Evolutionary conservation across 2,329 filamentous ascomycete species (phyloP), one percentile per base, ranked within the genome.

Genomic region (Tolypocladium pustulatum): DNA sequence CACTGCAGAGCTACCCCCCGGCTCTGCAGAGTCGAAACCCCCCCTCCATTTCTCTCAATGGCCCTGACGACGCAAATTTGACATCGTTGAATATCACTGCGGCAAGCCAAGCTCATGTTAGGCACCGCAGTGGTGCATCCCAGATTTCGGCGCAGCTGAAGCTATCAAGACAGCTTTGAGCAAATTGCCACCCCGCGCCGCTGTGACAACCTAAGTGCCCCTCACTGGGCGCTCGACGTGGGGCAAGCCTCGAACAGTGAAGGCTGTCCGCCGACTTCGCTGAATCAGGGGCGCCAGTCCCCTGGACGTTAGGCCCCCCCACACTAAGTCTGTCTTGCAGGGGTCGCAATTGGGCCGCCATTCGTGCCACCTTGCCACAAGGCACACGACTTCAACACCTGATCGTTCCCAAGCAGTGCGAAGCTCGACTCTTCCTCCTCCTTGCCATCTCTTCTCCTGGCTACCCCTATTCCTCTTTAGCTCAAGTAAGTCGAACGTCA

Each of bases 341-440:
- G 65, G 58, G 62, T 60, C 46, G 41, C 57, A 27, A 56, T 65
- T 68, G 60, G 67, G 61, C 61, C 37, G 36, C 57, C 43, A 53
- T 65, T 67, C 60, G 67, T 68, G 70, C 69, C 71, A 72, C 71
- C 65, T 72, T 72, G 65, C 69, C 67, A 65, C 61, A 69, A 59
- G 58, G 66, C 64, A 69, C 67, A 66, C 67, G 65, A 68, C 51
- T 36, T 13, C 36, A 38, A 27, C 46, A 20, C 17, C 12, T 49
- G 13, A 49, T n/a, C 49, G n/a, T 22, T 52, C 30, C 49, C 49
- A 34, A 52, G 30, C 49, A 52, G 49, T 52, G 49, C 49, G 49
- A 52, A 34, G 49, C 49, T 52, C 3, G 20, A 52, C 20, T 15
- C 17, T 20, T 34, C 20, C 49, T n/a, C 13, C 49, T 34, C 30